Evolutionary conservation across 2,329 filamentous ascomycete genomes (phyloP), one percentile per base, ranked within the genome.

Genomic region (Stagonosporopsis vannaccii): DNA sequence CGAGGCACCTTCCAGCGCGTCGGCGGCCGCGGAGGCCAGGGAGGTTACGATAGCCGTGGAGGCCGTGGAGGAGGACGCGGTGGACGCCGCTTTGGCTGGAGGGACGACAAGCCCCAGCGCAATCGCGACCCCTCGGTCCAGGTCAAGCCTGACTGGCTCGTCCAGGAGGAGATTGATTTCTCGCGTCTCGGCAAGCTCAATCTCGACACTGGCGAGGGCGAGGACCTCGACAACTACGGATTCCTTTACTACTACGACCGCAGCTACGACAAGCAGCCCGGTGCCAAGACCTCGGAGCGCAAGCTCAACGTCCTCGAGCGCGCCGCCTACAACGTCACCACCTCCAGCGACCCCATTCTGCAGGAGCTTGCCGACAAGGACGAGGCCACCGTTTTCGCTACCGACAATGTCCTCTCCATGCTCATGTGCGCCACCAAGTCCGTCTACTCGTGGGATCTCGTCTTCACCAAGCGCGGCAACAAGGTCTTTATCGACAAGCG

Each of bases 401-500:
- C 95, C 40, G 93, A 97, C 78, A 97, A 90, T 80, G 93, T 99
- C 70, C 87, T 99, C 58, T 98, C 94, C 65, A 98, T 97, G 92
- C 89, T 99, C 71, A 99, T 99, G 95, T 99, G 95, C 80, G 88
- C 95, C 47, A 91, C 95, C 57, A 91, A 96, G 72, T 97, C 92
- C 55, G 91, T 99, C 62, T 98, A 98, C 83, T 93, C 93, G 39
- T 99, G 95, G 95, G 95, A 99, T 79, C 89, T 99, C 70, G 90
- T 99, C 75, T 96, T 99, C 73, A 84, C 92, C 61, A 89, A 91
- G 78, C 92, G 96, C 77, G 92, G 90, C 77, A 91, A 93, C 87
- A 97, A 97, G 86, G 88, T 99, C 79, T 99, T 92, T 87, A 88
- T 99, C 65, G 95, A 99, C 85, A 99, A 99, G 88, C 91, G 95